These are phyloP conservation scores for Glomus cerebriforme DNA, from an alignment of 192 early-diverging fungal species.

Conservation along the genomic window DNA sequence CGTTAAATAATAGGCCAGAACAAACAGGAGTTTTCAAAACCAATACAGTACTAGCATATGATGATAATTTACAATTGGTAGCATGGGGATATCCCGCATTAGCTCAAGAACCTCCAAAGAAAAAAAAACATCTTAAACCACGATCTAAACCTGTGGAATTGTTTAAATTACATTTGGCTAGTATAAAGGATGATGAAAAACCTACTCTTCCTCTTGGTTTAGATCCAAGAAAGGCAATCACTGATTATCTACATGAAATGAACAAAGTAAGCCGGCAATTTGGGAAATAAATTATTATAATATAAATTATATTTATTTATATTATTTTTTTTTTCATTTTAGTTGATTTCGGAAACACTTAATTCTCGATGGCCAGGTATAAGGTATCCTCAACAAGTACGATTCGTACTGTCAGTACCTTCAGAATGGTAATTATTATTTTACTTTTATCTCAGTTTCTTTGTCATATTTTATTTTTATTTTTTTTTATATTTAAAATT, in stretches of 20 bases:
- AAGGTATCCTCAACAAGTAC: constrained; percentile 19
- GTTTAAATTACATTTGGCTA: constrained; percentile 55
- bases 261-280: constrained; percentile 15
- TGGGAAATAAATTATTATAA: not conserved
- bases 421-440: constrained; percentile 23
- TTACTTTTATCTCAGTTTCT: not conserved
- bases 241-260: constrained; percentile 52
- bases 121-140: not conserved
- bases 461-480: not conserved
- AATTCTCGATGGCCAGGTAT: constrained; percentile 31
- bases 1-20: constrained; percentile 9
- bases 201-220: constrained; percentile 49
- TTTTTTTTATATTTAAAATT: not conserved
- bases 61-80: constrained; percentile 22
- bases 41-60: constrained; percentile 25
- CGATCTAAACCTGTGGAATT: constrained; percentile 29
- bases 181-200: constrained; percentile 45
- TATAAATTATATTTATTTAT: not conserved
- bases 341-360: constrained; percentile 16
- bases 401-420: constrained; percentile 23
- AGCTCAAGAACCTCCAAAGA: constrained; percentile 25
- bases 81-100: constrained; percentile 30
- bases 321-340: not conserved
- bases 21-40: constrained; percentile 24
- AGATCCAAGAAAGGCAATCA: constrained; percentile 51